phyloP scores from a whole-genome alignment of 129 eudicot species.

The Smallanthus sonchifolius region DNA sequence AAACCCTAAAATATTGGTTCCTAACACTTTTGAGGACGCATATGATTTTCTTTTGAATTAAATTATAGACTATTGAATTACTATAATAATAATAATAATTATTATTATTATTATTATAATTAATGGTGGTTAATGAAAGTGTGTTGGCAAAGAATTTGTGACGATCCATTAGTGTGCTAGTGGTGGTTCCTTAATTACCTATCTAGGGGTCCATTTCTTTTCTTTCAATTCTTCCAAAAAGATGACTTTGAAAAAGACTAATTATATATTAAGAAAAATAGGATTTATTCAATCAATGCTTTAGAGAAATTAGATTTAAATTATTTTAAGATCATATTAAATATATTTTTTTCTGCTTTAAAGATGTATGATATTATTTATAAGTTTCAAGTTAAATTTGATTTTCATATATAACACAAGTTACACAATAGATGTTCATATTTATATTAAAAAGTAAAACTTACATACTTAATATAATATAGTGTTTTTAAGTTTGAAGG shows the following conservation, averaged over 20 bases:
- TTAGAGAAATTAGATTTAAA: neutral
- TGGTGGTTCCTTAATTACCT: constrained; percentile 17
- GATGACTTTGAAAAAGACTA: neutral
- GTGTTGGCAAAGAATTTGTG: constrained; percentile 12
- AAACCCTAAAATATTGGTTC: no score
- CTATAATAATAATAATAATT: no score
- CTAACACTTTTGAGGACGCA: no score
- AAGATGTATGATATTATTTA: no score
- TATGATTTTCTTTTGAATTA: no score
- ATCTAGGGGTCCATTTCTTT: constrained; percentile 31
- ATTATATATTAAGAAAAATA: neutral
- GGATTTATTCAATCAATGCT: neutral
- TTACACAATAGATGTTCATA: no score
- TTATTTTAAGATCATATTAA: neutral
- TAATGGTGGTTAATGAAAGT: neutral
- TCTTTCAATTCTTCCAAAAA: constrained; percentile 14
- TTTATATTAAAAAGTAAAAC: no score
- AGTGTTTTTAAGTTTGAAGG: neutral
- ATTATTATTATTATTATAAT: no score
- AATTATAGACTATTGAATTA: no score
- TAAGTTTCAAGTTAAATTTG: neutral
- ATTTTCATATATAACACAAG: neutral
- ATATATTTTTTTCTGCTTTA: no score
- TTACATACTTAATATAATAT: no score
- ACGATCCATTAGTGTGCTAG: constrained; percentile 11